phyloP scores from a whole-genome alignment of 257 asterid genomes.

The Voacanga thouarsii region DNA sequence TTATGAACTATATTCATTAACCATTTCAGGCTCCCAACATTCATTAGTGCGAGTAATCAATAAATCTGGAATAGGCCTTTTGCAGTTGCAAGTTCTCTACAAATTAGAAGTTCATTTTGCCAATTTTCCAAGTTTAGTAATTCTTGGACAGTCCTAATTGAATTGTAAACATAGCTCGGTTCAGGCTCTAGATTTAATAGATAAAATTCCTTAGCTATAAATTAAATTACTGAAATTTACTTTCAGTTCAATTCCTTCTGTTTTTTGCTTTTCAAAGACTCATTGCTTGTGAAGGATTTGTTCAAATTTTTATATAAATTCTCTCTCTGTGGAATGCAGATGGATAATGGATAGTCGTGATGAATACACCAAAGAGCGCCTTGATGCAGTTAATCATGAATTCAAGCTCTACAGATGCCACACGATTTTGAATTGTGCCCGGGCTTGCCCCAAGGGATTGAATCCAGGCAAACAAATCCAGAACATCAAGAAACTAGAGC shows the following conservation, averaged over 20 bases:
- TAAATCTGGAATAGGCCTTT: neutral
- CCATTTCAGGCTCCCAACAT: neutral
- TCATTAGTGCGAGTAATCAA: neutral
- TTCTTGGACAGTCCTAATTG: neutral
- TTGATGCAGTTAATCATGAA: slow-evolving; percentile 78
- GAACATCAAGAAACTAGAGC: slow-evolving; percentile 86
- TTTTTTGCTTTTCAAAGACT: neutral
- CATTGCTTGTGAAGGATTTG: neutral
- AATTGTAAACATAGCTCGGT: neutral
- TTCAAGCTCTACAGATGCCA: slow-evolving; percentile 93
- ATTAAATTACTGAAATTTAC: neutral
- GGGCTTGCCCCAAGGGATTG: slow-evolving; percentile 95
- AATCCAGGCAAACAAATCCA: slow-evolving; percentile 91
- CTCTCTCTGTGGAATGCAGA: slow-evolving; percentile 36
- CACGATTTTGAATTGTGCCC: slow-evolving; percentile 87
- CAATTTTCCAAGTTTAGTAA: neutral
- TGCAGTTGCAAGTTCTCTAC: neutral
- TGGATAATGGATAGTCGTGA: slow-evolving; percentile 99
- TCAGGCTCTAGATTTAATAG: neutral
- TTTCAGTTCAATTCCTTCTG: neutral
- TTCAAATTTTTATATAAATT: neutral
- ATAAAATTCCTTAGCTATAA: neutral
- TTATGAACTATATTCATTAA: neutral
- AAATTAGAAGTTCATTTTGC: neutral
- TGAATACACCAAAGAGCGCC: slow-evolving; percentile 84